A percentile compares a stretch with the other conserved stretches of the same genome.
Evolutionary conservation across 129 eudicot species (phyloP).

Genomic region (Oenanthe sinensis): DNA sequence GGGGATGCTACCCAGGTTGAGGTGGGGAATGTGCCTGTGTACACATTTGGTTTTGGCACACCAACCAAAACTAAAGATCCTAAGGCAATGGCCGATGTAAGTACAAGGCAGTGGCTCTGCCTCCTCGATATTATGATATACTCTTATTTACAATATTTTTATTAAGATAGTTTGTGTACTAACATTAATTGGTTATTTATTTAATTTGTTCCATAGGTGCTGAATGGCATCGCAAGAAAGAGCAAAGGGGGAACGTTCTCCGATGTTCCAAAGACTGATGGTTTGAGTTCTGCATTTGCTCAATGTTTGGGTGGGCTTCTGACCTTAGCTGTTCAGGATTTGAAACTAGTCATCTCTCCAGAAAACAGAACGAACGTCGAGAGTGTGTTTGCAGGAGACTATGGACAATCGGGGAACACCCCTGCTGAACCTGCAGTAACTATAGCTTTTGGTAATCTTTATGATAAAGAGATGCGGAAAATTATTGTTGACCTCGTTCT

Average conservation of each 20-base stretch:
- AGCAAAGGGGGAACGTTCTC: conserved; percentile 8
- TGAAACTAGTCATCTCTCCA: conserved; percentile 4
- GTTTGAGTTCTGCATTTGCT: conserved; percentile 12
- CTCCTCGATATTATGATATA: too few species aligned
- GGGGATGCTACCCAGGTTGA: conserved; percentile 11
- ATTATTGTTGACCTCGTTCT: conserved; percentile 15
- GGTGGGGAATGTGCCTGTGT: background rate
- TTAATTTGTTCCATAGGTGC: background rate
- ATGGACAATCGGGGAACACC: background rate
- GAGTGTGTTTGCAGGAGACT: conserved; percentile 15
- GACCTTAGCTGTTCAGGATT: conserved; percentile 11
- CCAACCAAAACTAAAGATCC: background rate
- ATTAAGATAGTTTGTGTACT: background rate
- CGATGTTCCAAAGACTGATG: conserved; percentile 5
- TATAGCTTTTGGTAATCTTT: conserved; percentile 14
- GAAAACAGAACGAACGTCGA: background rate
- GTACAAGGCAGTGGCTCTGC: background rate
- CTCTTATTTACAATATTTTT: too few species aligned
- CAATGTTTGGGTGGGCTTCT: conserved; percentile 20
- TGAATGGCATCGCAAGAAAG: conserved; percentile 3
- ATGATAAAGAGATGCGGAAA: conserved; percentile 9
- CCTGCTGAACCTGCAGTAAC: background rate
- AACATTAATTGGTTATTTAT: background rate
- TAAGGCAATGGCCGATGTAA: conserved; percentile 1
- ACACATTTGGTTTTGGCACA: conserved; percentile 10